Conservation (phyloP, 2,329 filamentous ascomycete genomes). For the Claviceps sorghi region DNA sequence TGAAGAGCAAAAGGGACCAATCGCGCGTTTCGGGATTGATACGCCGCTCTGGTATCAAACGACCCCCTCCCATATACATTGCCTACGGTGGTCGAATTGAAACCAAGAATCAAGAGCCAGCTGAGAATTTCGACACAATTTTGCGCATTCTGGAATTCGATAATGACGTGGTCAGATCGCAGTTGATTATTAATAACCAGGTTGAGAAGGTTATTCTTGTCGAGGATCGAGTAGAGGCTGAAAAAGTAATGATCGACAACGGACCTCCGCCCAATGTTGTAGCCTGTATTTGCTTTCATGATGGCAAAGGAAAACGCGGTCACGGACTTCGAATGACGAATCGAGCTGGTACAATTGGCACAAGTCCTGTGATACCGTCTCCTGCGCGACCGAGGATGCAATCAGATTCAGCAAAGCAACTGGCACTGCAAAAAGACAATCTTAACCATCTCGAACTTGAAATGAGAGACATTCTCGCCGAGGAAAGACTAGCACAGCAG, state of each 20-base stretch:
- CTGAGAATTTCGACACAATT: slow-evolving; percentile 57
- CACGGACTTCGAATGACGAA: slow-evolving; percentile 45
- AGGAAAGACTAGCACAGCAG: slow-evolving; percentile 31
- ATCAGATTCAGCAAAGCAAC: slow-evolving; percentile 56
- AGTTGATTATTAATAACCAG: slow-evolving; percentile 65
- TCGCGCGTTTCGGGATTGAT: slow-evolving; percentile 53
- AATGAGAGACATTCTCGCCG: slow-evolving; percentile 34
- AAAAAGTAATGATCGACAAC: slow-evolving; percentile 51
- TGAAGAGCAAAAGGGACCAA: slow-evolving; percentile 63
- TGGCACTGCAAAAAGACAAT: slow-evolving; percentile 36
- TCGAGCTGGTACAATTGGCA: slow-evolving; percentile 26
- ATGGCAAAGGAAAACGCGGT: slow-evolving; percentile 36
- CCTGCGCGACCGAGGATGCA: slow-evolving; percentile 56
- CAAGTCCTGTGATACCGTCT: slow-evolving; percentile 30
- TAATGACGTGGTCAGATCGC: slow-evolving; percentile 60
- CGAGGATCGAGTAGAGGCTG: slow-evolving; percentile 49
- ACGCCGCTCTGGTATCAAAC: slow-evolving; percentile 41
- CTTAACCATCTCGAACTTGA: slow-evolving; percentile 41
- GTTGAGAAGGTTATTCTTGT: slow-evolving; percentile 81
- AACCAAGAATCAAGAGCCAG: slow-evolving; percentile 49
- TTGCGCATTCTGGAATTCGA: slow-evolving; percentile 71
- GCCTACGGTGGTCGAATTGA: slow-evolving; percentile 22
- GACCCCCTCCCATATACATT: slow-evolving; percentile 23
- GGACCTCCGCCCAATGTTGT: slow-evolving; percentile 53
- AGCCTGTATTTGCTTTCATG: slow-evolving; percentile 55